These are phyloP conservation scores for Candida sp. DNA, from an alignment of 1,139 yeast genomes.

Conservation along the genomic window DNA sequence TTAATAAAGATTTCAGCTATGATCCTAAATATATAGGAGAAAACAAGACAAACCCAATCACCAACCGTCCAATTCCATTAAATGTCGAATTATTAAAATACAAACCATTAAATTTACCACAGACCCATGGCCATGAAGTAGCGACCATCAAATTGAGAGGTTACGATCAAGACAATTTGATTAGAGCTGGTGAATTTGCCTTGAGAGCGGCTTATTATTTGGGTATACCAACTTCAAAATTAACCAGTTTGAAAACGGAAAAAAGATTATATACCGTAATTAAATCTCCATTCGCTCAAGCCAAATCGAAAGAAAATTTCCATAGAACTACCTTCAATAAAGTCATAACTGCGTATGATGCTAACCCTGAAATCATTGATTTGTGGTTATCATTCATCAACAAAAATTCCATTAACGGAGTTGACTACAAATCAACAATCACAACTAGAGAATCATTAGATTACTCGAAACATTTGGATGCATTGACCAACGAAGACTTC, in stretches of 20 bases:
- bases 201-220: conserved; percentile 86
- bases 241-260: conserved; percentile 67
- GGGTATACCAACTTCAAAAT: conserved; percentile 69
- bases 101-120: conserved; percentile 71
- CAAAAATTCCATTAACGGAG: conserved; percentile 77
- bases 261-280: conserved; percentile 84
- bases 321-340: conserved; percentile 84
- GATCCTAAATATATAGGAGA: conserved; percentile 39
- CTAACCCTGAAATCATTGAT: conserved; percentile 83
- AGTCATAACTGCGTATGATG: conserved; percentile 72
- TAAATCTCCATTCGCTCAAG: conserved; percentile 91
- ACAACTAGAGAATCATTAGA: conserved; percentile 56
- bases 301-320: conserved; percentile 92
- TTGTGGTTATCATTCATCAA: conserved; percentile 76
- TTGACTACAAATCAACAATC: conserved; percentile 75
- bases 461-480: conserved; percentile 29
- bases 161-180: conserved; percentile 66
- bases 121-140: conserved; percentile 67
- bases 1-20: conserved; percentile 30
- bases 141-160: conserved; percentile 74
- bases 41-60: conserved; percentile 22
- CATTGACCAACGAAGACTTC: conserved; percentile 21
- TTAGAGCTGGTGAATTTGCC: conserved; percentile 81
- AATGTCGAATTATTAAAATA: conserved; percentile 80
- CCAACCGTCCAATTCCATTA: conserved; percentile 65